Evolutionary conservation across 1,284 basidiomycete genomes (phyloP).

Genomic region (Sporisorium sorghi): DNA sequence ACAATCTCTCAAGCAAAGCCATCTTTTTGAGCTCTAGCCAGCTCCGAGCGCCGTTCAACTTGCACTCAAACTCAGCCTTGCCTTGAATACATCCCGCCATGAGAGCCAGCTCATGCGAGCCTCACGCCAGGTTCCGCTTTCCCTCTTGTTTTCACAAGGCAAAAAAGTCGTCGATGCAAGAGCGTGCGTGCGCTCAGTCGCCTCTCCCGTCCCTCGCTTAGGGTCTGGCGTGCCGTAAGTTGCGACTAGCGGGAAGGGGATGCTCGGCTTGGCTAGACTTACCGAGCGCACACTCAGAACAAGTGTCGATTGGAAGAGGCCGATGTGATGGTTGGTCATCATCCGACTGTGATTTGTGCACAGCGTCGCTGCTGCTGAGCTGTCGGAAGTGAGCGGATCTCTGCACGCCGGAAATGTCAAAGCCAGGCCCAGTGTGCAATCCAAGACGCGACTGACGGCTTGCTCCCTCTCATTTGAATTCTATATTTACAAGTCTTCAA

Average conservation of each 20-base stretch:
- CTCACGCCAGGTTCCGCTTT: constrained; percentile 21
- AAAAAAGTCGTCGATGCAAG: constrained; percentile 4
- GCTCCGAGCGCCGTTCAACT: not conserved
- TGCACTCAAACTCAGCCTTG: not conserved
- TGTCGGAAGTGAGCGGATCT: constrained; percentile 14
- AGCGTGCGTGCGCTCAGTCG: not conserved
- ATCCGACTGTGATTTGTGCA: not conserved
- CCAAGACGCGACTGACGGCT: not conserved
- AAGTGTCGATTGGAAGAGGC: too few relatives aligned
- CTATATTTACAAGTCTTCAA: too few relatives aligned
- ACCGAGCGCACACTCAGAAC: not conserved
- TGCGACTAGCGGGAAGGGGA: not conserved
- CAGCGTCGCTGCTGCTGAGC: too few relatives aligned
- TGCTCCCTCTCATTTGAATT: too few relatives aligned
- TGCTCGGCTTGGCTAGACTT: not conserved
- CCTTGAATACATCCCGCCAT: constrained; percentile 1
- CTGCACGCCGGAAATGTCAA: constrained; percentile 14
- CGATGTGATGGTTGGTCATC: not conserved
- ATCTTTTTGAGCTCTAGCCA: not conserved
- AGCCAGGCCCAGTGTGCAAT: not conserved
- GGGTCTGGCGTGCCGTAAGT: not conserved
- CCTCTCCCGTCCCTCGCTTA: constrained; percentile 8
- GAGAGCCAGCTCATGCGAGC: constrained; percentile 17
- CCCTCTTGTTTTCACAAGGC: constrained; percentile 35
- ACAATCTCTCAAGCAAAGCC: not conserved